These are phyloP conservation scores for Aspergillus transmontanensis DNA, from an alignment of 2,329 filamentous ascomycete genomes.

Conservation along the genomic window DNA sequence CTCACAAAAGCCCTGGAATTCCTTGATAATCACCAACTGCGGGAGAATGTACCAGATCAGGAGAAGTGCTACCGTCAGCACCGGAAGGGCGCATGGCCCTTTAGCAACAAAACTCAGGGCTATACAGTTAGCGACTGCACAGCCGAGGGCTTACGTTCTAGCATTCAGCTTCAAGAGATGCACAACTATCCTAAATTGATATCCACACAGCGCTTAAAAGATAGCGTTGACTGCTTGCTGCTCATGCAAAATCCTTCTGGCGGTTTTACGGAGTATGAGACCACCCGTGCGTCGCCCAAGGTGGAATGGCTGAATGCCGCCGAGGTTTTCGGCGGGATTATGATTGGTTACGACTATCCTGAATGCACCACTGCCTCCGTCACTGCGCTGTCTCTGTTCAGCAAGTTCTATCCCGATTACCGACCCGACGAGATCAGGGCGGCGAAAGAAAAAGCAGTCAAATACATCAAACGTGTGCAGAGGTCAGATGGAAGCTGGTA, in stretches of 20 bases:
- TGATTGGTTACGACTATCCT: slow-evolving; percentile 98
- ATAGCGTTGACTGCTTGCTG: slow-evolving; percentile 86
- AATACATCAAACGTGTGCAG: slow-evolving; percentile 82
- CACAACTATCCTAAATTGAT: slow-evolving; percentile 74
- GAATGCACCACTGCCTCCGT: slow-evolving; percentile 97
- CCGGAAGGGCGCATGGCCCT: slow-evolving; percentile 92
- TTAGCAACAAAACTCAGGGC: slow-evolving; percentile 88
- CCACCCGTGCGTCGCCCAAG: slow-evolving; percentile 72
- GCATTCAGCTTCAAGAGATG: slow-evolving; percentile 79
- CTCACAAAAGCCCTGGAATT: slow-evolving; percentile 80
- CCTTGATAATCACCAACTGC: slow-evolving; percentile 87
- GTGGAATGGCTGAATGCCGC: slow-evolving; percentile 90
- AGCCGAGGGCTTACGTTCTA: slow-evolving; percentile 83
- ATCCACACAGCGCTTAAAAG: slow-evolving; percentile 75
- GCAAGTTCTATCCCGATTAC: slow-evolving; percentile 78
- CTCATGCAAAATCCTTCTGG: slow-evolving; percentile 87
- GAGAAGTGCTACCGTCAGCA: slow-evolving; percentile 84
- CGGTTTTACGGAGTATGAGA: slow-evolving; percentile 89
- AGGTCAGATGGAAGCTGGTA: slow-evolving; percentile 90
- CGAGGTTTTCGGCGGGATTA: slow-evolving; percentile 94
- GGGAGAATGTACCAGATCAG: slow-evolving; percentile 77
- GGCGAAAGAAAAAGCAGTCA: slow-evolving; percentile 73
- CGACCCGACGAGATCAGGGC: slow-evolving; percentile 71
- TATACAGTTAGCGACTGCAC: slow-evolving; percentile 96
- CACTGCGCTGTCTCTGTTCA: slow-evolving; percentile 81